Conservation (phyloP, 1,284 basidiomycete species). For the Austroboletus niveus region DNA sequence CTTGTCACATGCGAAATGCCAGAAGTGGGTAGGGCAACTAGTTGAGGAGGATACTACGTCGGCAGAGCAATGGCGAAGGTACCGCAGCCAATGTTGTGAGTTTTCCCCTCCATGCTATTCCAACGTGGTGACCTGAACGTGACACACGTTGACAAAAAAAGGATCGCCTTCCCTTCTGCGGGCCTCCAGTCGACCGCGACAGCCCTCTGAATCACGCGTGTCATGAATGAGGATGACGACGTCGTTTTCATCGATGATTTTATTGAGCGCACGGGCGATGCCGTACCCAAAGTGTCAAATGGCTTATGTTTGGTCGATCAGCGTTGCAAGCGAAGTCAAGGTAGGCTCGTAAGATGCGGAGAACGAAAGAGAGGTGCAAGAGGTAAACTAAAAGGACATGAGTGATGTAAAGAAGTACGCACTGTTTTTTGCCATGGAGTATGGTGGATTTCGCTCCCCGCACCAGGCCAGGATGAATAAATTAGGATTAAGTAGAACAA, state of each 20-base stretch:
- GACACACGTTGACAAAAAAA: not conserved
- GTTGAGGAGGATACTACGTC: slow-evolving; percentile 50
- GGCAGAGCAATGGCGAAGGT: slow-evolving; percentile 72
- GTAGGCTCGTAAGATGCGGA: slow-evolving; percentile 76
- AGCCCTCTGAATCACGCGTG: slow-evolving; percentile 90
- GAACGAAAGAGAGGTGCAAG: not conserved
- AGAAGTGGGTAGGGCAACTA: slow-evolving; percentile 60
- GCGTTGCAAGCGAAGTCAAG: slow-evolving; percentile 53
- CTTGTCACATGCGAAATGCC: slow-evolving; percentile 47
- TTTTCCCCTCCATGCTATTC: slow-evolving; percentile 71
- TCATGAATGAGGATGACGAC: slow-evolving; percentile 88
- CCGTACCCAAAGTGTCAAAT: slow-evolving; percentile 31
- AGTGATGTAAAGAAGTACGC: too few species aligned
- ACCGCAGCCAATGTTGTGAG: slow-evolving; percentile 87
- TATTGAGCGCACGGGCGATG: slow-evolving; percentile 70
- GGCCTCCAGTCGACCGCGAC: slow-evolving; percentile 82
- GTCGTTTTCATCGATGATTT: slow-evolving; percentile 92
- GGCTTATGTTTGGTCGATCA: slow-evolving; percentile 32
- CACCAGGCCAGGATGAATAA: too few species aligned
- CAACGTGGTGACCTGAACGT: not conserved
- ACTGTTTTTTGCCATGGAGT: too few species aligned
- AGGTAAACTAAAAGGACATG: not conserved
- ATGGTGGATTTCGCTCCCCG: too few species aligned
- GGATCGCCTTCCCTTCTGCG: slow-evolving; percentile 71
- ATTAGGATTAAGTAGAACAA: not conserved